phyloP scores from a whole-genome alignment of 345 rosid genomes.

The Murraya paniculata region DNA sequence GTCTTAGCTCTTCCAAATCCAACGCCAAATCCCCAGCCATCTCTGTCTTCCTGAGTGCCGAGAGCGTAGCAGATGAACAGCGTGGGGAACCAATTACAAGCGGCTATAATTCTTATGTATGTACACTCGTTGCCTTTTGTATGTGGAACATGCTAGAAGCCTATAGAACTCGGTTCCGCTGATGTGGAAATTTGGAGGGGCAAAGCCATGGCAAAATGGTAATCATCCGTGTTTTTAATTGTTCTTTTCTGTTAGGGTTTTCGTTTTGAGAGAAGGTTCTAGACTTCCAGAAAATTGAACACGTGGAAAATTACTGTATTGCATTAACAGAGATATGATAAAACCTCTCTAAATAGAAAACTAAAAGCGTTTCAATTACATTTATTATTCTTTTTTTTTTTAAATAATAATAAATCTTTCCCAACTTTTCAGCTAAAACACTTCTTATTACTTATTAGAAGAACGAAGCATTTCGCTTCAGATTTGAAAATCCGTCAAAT shows the following conservation, averaged over 20 bases:
- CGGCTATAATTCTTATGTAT: no score
- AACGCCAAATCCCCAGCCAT: constrained; percentile 69
- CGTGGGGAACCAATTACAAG: no score
- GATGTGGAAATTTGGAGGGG: not conserved
- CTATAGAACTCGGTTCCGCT: not conserved
- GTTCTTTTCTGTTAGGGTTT: not conserved
- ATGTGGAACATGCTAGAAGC: constrained; percentile 7
- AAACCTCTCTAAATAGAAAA: no score
- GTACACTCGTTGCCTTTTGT: no score
- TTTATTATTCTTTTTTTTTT: no score
- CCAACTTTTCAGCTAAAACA: no score
- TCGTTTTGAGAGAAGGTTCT: not conserved
- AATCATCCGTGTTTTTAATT: not conserved
- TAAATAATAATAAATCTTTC: no score
- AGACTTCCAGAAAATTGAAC: not conserved
- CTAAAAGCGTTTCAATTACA: no score
- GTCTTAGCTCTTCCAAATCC: constrained; percentile 78
- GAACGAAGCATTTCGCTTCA: no score
- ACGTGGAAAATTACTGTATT: not conserved
- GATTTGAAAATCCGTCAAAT: no score
- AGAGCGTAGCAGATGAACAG: not conserved
- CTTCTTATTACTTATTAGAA: no score
- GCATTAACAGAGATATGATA: no score
- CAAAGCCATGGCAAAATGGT: not conserved
- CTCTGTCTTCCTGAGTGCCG: not conserved